phyloP scores from a whole-genome alignment of 2,329 filamentous ascomycete species.

The Fusarium sp. region DNA sequence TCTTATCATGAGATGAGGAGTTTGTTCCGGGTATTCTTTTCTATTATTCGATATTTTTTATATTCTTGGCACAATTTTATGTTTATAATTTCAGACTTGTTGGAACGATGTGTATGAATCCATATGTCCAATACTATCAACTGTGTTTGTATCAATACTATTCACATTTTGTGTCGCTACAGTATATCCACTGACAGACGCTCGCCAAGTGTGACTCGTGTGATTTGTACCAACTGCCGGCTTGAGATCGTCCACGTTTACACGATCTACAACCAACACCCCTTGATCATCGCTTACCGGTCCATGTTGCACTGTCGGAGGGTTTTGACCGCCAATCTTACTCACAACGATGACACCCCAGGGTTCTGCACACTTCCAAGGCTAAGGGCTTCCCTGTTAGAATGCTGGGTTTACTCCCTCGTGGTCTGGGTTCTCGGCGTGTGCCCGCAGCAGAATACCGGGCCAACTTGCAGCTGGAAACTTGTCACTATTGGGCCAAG shows the following conservation, averaged over 20 bases:
- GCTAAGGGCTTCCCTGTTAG: constrained; percentile 10
- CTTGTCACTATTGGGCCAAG: constrained; percentile 44
- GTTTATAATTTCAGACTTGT: not conserved
- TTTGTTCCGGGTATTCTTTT: constrained; percentile 24
- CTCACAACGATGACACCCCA: not conserved
- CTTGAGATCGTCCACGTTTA: constrained; percentile 26
- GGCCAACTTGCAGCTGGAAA: constrained; percentile 48
- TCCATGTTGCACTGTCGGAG: not conserved
- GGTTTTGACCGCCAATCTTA: constrained; percentile 21
- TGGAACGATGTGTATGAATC: constrained; percentile 14
- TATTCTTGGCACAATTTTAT: constrained; percentile 21
- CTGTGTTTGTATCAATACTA: not conserved
- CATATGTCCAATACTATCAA: constrained; percentile 2
- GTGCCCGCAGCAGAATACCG: constrained; percentile 47
- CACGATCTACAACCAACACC: constrained; percentile 18
- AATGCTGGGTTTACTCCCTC: constrained; percentile 47
- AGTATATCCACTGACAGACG: constrained; percentile 1
- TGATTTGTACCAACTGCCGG: constrained; percentile 22
- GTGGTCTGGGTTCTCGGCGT: constrained; percentile 46
- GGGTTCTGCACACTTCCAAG: not conserved
- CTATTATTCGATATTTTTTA: constrained; percentile 5
- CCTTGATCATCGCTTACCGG: constrained; percentile 14
- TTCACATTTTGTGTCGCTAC: not conserved
- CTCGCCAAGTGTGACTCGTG: constrained; percentile 12
- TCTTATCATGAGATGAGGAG: constrained; percentile 37